Evolutionary conservation across 2,329 filamentous ascomycete genomes (phyloP).

Genomic region (Setomelanomma holmii): DNA sequence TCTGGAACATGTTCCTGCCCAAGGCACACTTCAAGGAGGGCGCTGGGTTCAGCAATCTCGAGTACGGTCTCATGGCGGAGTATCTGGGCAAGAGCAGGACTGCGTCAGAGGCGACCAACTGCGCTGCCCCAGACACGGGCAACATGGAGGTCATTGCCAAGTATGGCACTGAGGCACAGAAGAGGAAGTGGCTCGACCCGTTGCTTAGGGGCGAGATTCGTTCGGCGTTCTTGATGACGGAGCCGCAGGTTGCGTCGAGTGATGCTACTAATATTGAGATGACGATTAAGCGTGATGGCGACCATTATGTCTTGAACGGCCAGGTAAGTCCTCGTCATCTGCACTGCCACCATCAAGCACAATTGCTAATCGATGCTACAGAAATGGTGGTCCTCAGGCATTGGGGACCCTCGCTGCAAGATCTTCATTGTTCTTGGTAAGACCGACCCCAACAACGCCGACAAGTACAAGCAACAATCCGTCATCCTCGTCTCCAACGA

Average conservation of each 20-base stretch:
- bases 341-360: no score
- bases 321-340: conserved; percentile 58
- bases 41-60: conserved; percentile 91
- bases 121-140: conserved; percentile 87
- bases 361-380: conserved; percentile 56
- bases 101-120: conserved; percentile 79
- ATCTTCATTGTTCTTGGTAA: conserved; percentile 98
- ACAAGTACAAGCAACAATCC: conserved; percentile 89
- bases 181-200: conserved; percentile 81
- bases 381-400: conserved; percentile 99
- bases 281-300: conserved; percentile 79
- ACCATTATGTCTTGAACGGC: conserved; percentile 91
- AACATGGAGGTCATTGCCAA: conserved; percentile 97
- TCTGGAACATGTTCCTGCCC: conserved; percentile 99
- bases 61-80: conserved; percentile 98
- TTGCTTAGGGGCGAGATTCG: conserved; percentile 85
- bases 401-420: conserved; percentile 89
- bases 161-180: conserved; percentile 86
- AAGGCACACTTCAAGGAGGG: conserved; percentile 95
- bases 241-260: conserved; percentile 84
- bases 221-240: conserved; percentile 93
- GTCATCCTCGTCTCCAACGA: conserved; percentile 86
- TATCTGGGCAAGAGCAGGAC: conserved; percentile 84
- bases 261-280: conserved; percentile 94
- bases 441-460: conserved; percentile 75